phyloP scores from a whole-genome alignment of 805 yeast species.

The Candida loeiensis region DNA sequence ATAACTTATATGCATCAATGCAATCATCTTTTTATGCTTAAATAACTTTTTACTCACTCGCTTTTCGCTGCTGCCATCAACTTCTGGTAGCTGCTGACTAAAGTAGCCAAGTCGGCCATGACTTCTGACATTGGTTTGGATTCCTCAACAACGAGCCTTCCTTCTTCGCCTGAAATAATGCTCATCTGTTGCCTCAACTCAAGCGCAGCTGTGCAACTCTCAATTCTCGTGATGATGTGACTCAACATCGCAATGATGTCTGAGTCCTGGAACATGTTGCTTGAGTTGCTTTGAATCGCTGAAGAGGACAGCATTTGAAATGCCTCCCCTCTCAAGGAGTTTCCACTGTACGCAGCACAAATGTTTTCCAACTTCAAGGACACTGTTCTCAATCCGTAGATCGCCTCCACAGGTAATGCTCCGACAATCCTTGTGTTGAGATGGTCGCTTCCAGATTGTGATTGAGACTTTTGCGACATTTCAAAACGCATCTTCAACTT shows the following conservation, averaged over 20 bases:
- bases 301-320: slow-evolving; percentile 26
- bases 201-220: slow-evolving; percentile 46
- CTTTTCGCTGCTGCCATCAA: background rate
- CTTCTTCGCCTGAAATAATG: slow-evolving; percentile 18
- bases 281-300: slow-evolving; percentile 18
- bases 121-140: slow-evolving; percentile 20
- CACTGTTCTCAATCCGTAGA: slow-evolving; percentile 51
- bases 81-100: slow-evolving; percentile 4
- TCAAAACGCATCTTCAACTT: slow-evolving; percentile 59
- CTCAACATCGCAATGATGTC: slow-evolving; percentile 59
- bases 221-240: slow-evolving; percentile 66
- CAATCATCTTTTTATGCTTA: background rate
- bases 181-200: slow-evolving; percentile 33
- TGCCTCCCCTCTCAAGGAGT: slow-evolving; percentile 25
- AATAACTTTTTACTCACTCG: background rate
- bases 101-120: slow-evolving; percentile 22
- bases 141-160: slow-evolving; percentile 19
- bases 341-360: slow-evolving; percentile 48
- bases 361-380: slow-evolving; percentile 58
- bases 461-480: slow-evolving; percentile 27
- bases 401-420: slow-evolving; percentile 39
- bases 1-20: too few species aligned
- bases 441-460: slow-evolving; percentile 23
- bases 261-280: slow-evolving; percentile 21
- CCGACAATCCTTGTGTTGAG: slow-evolving; percentile 34